Base-by-base conservation (phyloP, 2,329 filamentous ascomycete genomes). In the Pyrenophora tritici-repentis region DNA sequence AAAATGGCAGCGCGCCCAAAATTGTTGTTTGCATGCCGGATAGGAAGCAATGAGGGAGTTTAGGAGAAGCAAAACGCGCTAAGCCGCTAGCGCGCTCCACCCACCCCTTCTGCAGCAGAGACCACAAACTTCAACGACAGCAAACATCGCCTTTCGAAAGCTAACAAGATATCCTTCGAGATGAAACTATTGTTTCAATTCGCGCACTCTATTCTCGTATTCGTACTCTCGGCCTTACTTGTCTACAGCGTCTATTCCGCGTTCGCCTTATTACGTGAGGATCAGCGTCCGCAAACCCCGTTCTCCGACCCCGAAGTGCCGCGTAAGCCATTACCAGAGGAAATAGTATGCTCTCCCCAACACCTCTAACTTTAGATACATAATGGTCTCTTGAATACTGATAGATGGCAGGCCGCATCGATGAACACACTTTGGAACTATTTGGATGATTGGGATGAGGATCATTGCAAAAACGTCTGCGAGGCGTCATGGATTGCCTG, bases 401-500 rank as follows among this genome's bases (percentile, higher is more conserved):
- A 56, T n/a, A 10, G 8, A 7, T 4, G 10, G 3, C n/a, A 58
- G 57, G 57, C 57, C 18, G 47, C 33, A 14, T 58, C 55, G 2
- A 60, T 60, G 57, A 58, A 60, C 32, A 60, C 57, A 2, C 20
- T 53, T 6, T 60, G 57, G 57, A 52, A 58, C 33, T 47, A 39
- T 22, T 50, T 56, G 38, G 57, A 60, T 3, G 57, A 60, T 13
- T 51, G 48, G 39, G 57, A 60, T 17, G 49, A 52, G 22, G 49
- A 52, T 2, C 57, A 58, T 36, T 60, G 57, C 49, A 50, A 45
- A 17, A 53, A 58, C 10, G 47, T 60, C 8, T 60, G 57, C 37
- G 51, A 50, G 20, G 57, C 55, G 17, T 60, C 57, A 3, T 60
- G 57, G 57, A 51, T 31, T 20, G 57, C 57, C 3, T 60, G 57